Evolutionary conservation across 2,329 filamentous ascomycete species (phyloP).

Genomic region (Penicillium sp.): DNA sequence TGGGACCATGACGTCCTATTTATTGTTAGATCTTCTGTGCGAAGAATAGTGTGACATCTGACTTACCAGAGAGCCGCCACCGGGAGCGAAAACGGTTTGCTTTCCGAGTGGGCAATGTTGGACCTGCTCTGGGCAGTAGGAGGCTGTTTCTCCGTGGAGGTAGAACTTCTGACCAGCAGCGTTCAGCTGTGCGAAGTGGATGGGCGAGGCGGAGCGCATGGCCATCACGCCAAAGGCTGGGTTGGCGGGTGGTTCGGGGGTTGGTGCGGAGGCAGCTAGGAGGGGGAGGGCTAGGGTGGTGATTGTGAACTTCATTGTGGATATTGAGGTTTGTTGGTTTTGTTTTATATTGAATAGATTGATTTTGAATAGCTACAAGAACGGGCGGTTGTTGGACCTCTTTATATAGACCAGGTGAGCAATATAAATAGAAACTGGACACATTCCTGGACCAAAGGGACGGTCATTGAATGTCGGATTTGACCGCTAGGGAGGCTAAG

Average conservation of each 20-base stretch:
- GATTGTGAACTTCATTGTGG: constrained; percentile 28
- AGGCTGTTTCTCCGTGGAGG: constrained; percentile 47
- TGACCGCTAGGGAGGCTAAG: constrained; percentile 4
- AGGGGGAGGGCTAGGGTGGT: constrained; percentile 27
- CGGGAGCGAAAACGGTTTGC: constrained; percentile 47
- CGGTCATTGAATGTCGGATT: constrained; percentile 1
- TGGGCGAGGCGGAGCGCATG: constrained; percentile 47
- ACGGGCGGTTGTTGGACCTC: neutral
- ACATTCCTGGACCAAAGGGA: neutral
- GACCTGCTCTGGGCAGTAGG: constrained; percentile 50
- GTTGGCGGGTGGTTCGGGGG: constrained; percentile 10
- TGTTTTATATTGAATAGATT: neutral
- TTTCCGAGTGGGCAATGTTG: constrained; percentile 48
- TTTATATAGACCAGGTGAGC: neutral
- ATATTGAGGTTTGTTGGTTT: neutral
- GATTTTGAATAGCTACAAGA: neutral
- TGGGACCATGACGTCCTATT: constrained; percentile 54
- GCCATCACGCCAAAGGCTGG: constrained; percentile 46
- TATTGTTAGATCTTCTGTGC: neutral
- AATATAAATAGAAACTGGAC: neutral
- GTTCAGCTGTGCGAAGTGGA: constrained; percentile 50
- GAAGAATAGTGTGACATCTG: constrained; percentile 8
- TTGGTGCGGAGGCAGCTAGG: constrained; percentile 27
- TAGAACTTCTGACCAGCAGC: constrained; percentile 52
- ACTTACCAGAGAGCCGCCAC: constrained; percentile 37